Evolutionary conservation across 164 flowering plant genomes (phyloP).

Genomic region (Chimonanthus salicifolius): DNA sequence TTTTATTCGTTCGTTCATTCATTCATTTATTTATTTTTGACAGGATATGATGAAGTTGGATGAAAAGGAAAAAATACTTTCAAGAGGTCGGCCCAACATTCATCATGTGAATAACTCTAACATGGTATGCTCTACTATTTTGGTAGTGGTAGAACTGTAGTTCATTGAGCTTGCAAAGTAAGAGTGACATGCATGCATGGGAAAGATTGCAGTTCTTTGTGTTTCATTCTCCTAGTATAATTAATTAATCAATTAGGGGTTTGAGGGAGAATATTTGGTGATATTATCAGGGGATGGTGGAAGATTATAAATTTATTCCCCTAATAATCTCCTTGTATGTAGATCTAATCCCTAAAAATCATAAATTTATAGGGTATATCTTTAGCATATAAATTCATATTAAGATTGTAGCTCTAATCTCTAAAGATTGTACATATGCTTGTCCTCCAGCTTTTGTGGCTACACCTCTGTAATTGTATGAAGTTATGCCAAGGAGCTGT

Average conservation of each 20-base stretch:
- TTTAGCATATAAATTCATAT: background rate
- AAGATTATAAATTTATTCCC: too few relatives aligned
- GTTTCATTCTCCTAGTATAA: background rate
- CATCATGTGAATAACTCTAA: slow-evolving; percentile 72
- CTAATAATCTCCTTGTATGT: background rate
- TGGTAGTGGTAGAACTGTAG: background rate
- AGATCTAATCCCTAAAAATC: background rate
- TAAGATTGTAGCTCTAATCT: too few relatives aligned
- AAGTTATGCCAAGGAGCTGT: background rate
- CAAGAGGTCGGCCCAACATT: slow-evolving; percentile 51
- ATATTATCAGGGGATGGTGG: background rate
- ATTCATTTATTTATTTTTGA: background rate
- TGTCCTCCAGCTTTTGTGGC: background rate
- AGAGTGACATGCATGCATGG: background rate
- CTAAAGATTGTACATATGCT: background rate
- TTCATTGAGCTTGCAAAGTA: background rate
- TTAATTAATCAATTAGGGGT: too few relatives aligned
- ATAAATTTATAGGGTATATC: too few relatives aligned
- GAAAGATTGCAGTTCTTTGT: background rate
- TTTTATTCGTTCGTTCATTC: background rate
- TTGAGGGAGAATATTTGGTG: background rate
- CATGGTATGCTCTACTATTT: slow-evolving; percentile 42
- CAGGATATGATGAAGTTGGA: slow-evolving; percentile 94
- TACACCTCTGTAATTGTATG: background rate
- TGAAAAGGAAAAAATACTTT: slow-evolving; percentile 50